A percentile compares a stretch with the other conserved stretches of the same genome.
Conservation (phyloP, 2,329 filamentous ascomycete species). For the Catunica adiposa region DNA sequence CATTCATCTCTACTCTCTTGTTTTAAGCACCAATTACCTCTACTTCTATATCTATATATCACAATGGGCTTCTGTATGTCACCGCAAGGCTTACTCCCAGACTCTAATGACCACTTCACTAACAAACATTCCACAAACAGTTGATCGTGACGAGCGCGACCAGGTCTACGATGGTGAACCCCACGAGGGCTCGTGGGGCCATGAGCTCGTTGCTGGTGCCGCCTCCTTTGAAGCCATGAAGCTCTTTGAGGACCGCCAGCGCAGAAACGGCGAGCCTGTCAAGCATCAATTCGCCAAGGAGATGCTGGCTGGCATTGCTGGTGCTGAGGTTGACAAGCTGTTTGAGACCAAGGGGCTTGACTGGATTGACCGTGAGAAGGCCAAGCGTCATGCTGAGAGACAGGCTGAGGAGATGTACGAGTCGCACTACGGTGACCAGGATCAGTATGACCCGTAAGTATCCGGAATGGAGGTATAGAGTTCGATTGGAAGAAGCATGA, state of each 20-base stretch:
- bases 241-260: constrained; percentile 60
- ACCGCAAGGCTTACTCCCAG: not conserved
- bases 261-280: constrained; percentile 46
- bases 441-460: constrained; percentile 43
- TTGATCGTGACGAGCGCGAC: constrained; percentile 12
- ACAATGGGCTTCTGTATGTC: constrained; percentile 11
- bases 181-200: constrained; percentile 42
- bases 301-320: constrained; percentile 53
- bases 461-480: not conserved
- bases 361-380: constrained; percentile 38
- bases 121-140: not conserved
- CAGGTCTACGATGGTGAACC: constrained; percentile 18
- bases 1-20: not conserved
- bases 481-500: not conserved
- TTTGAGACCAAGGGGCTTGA: constrained; percentile 54
- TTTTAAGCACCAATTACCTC: too few species aligned
- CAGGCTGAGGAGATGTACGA: constrained; percentile 46
- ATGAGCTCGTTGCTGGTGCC: constrained; percentile 60
- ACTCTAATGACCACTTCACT: not conserved
- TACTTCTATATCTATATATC: not conserved
- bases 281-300: constrained; percentile 65
- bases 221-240: constrained; percentile 70
- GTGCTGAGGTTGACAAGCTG: constrained; percentile 60
- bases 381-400: constrained; percentile 40
- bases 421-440: constrained; percentile 37